Percentiles rank a stretch among this genome's conserved stretches.
phyloP scores from a whole-genome alignment of 176 grass and related monocot genomes.

The Zoysia japonica region DNA sequence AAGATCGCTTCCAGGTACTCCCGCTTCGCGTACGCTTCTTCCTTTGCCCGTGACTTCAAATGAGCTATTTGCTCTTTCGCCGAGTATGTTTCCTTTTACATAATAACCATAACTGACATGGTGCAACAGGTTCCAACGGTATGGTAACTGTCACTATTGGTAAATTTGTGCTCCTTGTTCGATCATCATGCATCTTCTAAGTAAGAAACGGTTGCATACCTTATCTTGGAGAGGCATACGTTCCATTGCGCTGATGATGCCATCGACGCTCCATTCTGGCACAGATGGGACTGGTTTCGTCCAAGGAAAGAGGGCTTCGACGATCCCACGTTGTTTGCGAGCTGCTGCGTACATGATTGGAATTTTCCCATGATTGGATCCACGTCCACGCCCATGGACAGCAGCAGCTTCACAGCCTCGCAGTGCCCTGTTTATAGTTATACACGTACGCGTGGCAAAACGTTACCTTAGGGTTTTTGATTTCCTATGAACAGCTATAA shows the following conservation, averaged over 20 bases:
- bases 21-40: neutral
- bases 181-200: neutral
- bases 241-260: neutral
- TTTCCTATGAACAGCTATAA: too few relatives aligned
- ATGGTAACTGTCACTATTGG: too few relatives aligned
- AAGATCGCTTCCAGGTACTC: neutral
- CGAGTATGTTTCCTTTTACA: neutral
- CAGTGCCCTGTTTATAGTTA: slow-evolving; percentile 21
- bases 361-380: slow-evolving; percentile 25
- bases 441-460: too few relatives aligned
- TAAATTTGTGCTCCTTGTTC: too few relatives aligned
- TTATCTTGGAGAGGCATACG: neutral
- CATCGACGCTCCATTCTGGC: neutral
- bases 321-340: slow-evolving; percentile 29
- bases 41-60: neutral
- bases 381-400: slow-evolving; percentile 45
- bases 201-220: neutral
- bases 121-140: too few relatives aligned
- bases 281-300: slow-evolving; percentile 39
- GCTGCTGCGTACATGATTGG: slow-evolving; percentile 39
- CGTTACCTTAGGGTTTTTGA: too few relatives aligned
- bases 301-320: slow-evolving; percentile 48
- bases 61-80: neutral
- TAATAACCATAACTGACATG: too few relatives aligned
- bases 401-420: slow-evolving; percentile 21